Conservation (phyloP, 257 asterid genomes). For the Cruciata laevipes region DNA sequence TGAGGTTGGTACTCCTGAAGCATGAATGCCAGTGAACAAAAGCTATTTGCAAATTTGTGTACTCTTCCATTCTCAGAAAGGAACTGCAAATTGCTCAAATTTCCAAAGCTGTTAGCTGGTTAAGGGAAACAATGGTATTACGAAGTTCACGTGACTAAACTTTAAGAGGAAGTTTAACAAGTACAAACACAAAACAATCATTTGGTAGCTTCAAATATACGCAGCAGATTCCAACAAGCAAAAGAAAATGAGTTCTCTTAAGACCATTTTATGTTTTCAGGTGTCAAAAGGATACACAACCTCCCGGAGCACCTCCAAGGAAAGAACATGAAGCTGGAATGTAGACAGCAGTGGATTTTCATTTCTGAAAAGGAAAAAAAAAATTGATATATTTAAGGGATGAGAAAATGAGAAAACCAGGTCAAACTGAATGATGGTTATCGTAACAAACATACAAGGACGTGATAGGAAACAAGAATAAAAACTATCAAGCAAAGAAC, state of each 20-base stretch:
- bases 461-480: neutral
- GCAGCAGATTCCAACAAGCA: neutral
- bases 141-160: constrained; percentile 4
- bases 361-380: constrained; percentile 41
- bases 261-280: constrained; percentile 7
- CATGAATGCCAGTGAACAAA: constrained; percentile 88
- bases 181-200: neutral
- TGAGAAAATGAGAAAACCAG: neutral
- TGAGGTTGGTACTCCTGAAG: constrained; percentile 59
- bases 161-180: constrained; percentile 2
- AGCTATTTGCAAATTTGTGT: constrained; percentile 92
- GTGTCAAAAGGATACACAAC: constrained; percentile 86
- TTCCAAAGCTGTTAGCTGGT: constrained; percentile 72
- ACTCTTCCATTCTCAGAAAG: constrained; percentile 95
- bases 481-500: neutral
- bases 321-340: constrained; percentile 76
- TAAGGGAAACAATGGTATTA: constrained; percentile 42
- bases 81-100: constrained; percentile 90
- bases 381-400: constrained; percentile 15
- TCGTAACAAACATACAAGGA: neutral
- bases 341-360: constrained; percentile 42
- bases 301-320: constrained; percentile 89
- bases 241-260: neutral
- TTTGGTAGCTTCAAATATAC: neutral
- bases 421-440: neutral